Evolutionary conservation across 345 rosid species (phyloP).

Genomic region (Schrenkiella parvula): DNA sequence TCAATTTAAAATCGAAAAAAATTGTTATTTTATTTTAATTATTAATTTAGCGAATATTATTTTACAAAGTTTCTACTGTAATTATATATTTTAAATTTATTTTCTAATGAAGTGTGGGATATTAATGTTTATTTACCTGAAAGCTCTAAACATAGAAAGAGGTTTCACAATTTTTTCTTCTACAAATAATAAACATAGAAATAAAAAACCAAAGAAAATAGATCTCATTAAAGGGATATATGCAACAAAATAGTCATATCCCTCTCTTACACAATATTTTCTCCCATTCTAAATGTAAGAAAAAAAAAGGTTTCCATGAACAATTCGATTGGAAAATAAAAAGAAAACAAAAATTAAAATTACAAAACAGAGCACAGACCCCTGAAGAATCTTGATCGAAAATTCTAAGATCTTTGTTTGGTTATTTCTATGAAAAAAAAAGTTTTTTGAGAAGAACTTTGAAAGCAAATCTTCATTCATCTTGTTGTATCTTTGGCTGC

Average conservation of each 20-base stretch:
- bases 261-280: conserved; percentile 6
- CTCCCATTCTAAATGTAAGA: neutral
- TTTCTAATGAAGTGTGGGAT: neutral
- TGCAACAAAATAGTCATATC: conserved; percentile 22
- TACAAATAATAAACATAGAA: neutral
- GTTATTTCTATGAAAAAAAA: conserved; percentile 21
- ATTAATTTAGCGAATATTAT: too few species aligned
- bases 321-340: conserved; percentile 1
- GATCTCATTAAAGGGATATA: conserved; percentile 12
- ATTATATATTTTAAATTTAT: neutral
- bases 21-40: too few species aligned
- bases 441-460: conserved; percentile 10
- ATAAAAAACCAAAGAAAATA: neutral
- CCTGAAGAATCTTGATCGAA: conserved; percentile 27
- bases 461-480: conserved; percentile 19
- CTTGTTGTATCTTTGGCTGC: conserved; percentile 19
- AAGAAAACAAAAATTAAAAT: neutral
- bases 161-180: neutral
- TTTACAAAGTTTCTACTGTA: too few species aligned
- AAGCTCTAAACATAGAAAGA: neutral
- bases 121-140: neutral
- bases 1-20: too few species aligned
- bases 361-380: conserved; percentile 28
- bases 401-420: conserved; percentile 17
- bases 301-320: neutral